Percentiles rank a stretch among this genome's conserved stretches.
These are phyloP conservation scores for Pseudogymnoascus sp. DNA, from an alignment of 2,329 filamentous ascomycete genomes.

Conservation along the genomic window DNA sequence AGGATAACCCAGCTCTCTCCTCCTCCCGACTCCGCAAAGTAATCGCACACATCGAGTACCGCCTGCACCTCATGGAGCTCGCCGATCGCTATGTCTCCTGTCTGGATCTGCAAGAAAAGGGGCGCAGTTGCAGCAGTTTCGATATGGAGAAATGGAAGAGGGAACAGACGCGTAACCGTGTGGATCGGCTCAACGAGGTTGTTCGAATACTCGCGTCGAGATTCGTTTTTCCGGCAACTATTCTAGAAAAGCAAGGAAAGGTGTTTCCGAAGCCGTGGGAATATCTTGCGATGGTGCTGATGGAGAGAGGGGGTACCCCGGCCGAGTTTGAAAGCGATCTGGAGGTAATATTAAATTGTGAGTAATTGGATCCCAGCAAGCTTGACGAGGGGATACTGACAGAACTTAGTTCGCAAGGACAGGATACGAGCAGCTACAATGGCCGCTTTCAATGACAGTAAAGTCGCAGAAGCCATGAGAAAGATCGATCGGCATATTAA, in stretches of 20 bases:
- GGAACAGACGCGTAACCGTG: not conserved
- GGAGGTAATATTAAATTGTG: not conserved
- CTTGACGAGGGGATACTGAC: not conserved
- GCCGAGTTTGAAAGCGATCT: not conserved
- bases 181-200: not conserved
- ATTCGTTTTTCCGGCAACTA: not conserved
- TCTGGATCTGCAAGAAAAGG: not conserved
- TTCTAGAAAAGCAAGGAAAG: not conserved
- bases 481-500: not conserved
- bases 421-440: not conserved
- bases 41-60: not conserved
- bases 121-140: not conserved
- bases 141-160: not conserved
- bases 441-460: not conserved
- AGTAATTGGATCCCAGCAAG: not conserved
- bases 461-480: not conserved
- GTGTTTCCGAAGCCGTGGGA: conserved; percentile 1
- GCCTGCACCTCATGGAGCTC: not conserved
- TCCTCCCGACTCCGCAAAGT: not conserved
- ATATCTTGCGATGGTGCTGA: not conserved
- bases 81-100: not conserved
- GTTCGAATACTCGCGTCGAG: not conserved
- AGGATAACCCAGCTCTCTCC: not conserved
- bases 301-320: not conserved
- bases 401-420: not conserved